Percentiles rank a stretch among this genome's conserved stretches.
Evolutionary conservation across 2,329 filamentous ascomycete species (phyloP).

Genomic region (Berkeleyomyces basicola): DNA sequence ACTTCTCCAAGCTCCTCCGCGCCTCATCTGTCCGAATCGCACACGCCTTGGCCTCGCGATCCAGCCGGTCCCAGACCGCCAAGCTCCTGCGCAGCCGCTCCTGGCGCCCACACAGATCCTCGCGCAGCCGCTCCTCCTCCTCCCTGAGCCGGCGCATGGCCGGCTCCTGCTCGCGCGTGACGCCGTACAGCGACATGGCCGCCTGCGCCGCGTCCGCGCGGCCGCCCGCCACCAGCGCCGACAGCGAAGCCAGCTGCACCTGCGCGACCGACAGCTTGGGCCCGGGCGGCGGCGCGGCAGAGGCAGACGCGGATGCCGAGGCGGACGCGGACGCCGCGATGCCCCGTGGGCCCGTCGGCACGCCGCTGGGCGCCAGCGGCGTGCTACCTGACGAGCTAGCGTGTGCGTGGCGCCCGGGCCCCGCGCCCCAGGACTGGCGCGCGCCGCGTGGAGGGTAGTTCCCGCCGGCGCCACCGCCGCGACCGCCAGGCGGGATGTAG

Average conservation of each 20-base stretch:
- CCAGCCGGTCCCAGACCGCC: conserved; percentile 35
- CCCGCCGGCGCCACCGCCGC: conserved; percentile 22
- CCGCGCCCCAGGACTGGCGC: conserved; percentile 28
- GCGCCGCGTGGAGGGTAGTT: conserved; percentile 27
- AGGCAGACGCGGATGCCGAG: neutral
- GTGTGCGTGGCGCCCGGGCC: conserved; percentile 17
- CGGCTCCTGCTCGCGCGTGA: conserved; percentile 36
- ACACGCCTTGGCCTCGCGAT: conserved; percentile 36
- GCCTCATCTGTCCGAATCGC: conserved; percentile 40
- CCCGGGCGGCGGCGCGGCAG: conserved; percentile 14
- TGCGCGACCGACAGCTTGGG: conserved; percentile 33
- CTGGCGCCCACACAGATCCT: conserved; percentile 35
- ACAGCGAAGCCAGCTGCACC: conserved; percentile 33
- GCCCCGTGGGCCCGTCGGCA: conserved; percentile 40
- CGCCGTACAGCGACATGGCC: conserved; percentile 27
- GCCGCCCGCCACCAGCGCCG: conserved; percentile 36
- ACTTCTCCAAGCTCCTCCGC: conserved; percentile 38
- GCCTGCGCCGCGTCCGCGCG: conserved; percentile 33
- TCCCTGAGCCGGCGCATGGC: conserved; percentile 37
- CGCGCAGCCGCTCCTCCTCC: conserved; percentile 40
- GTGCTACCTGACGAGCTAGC: conserved; percentile 17
- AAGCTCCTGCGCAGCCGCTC: conserved; percentile 38
- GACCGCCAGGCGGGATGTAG: conserved; percentile 27
- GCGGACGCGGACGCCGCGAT: conserved; percentile 26
- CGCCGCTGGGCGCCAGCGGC: conserved; percentile 23